phyloP scores from a whole-genome alignment of 1,284 basidiomycete species.

The Cystobasidiaceae sp. region DNA sequence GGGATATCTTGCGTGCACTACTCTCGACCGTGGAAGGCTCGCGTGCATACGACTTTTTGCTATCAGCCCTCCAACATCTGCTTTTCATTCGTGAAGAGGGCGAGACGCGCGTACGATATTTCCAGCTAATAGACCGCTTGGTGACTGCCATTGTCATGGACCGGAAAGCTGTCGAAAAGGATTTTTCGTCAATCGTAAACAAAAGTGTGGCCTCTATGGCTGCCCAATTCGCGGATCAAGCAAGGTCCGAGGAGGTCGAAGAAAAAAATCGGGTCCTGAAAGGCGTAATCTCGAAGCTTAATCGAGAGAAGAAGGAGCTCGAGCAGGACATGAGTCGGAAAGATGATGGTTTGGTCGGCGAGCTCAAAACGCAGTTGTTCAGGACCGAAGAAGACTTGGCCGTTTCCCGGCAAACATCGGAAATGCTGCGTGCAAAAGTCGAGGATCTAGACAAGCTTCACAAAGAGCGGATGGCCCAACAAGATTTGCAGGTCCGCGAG shows the following conservation, averaged over 20 bases:
- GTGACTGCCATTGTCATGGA: constrained; percentile 90
- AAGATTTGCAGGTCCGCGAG: constrained; percentile 89
- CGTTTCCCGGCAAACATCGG: constrained; percentile 70
- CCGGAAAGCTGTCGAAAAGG: constrained; percentile 60
- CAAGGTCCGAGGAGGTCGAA: constrained; percentile 71
- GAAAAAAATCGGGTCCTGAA: constrained; percentile 69
- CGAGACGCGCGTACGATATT: constrained; percentile 75
- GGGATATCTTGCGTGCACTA: constrained; percentile 82
- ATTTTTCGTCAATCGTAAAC: constrained; percentile 78
- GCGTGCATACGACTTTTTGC: constrained; percentile 76
- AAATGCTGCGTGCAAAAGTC: constrained; percentile 56
- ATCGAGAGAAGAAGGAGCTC: constrained; percentile 54
- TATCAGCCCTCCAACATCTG: constrained; percentile 87
- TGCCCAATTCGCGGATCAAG: constrained; percentile 84
- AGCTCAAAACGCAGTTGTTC: constrained; percentile 66
- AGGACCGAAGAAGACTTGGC: constrained; percentile 74
- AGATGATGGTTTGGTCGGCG: constrained; percentile 74
- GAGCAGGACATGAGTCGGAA: constrained; percentile 75
- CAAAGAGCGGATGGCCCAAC: constrained; percentile 77
- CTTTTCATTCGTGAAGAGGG: constrained; percentile 85
- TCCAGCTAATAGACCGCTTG: constrained; percentile 88
- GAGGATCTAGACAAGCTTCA: constrained; percentile 74
- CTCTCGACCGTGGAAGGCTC: constrained; percentile 67
- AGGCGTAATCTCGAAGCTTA: constrained; percentile 59
- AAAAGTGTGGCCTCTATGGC: constrained; percentile 85